A percentile compares a stretch with the other conserved stretches of the same genome.
Evolutionary conservation across 805 yeast genomes (phyloP).

Genomic region (Cyberlindnera xylosilytica): DNA sequence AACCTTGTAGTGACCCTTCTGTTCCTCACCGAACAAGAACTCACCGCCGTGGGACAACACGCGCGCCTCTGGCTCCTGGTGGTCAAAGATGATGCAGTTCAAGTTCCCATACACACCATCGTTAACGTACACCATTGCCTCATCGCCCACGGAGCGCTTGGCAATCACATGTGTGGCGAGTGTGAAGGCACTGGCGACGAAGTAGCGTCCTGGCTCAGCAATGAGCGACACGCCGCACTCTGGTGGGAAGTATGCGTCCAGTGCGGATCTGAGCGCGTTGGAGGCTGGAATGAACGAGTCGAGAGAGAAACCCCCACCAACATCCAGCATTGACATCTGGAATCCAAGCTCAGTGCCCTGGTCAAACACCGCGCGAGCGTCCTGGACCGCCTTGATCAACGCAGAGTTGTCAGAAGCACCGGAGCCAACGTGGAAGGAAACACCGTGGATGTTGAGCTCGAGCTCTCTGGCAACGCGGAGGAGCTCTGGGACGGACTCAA

Average conservation of each 20-base stretch:
- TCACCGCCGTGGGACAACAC: slow-evolving; percentile 56
- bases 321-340: slow-evolving; percentile 59
- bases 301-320: slow-evolving; percentile 90
- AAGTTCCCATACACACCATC: slow-evolving; percentile 96
- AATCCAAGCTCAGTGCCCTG: slow-evolving; percentile 47
- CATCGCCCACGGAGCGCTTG: slow-evolving; percentile 51
- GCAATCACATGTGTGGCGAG: slow-evolving; percentile 84
- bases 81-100: slow-evolving; percentile 92
- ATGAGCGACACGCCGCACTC: slow-evolving; percentile 47
- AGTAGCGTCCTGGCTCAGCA: slow-evolving; percentile 93
- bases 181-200: slow-evolving; percentile 82
- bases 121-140: slow-evolving; percentile 78
- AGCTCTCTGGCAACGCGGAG: slow-evolving; percentile 60
- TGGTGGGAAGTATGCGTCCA: slow-evolving; percentile 59
- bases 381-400: slow-evolving; percentile 66
- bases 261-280: slow-evolving; percentile 48
- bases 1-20: slow-evolving; percentile 34
- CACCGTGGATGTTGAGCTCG: slow-evolving; percentile 69
- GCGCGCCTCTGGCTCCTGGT: slow-evolving; percentile 71
- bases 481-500: slow-evolving; percentile 50
- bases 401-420: slow-evolving; percentile 78
- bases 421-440: slow-evolving; percentile 94
- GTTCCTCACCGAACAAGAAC: slow-evolving; percentile 37
- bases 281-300: slow-evolving; percentile 61
- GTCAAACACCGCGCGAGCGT: slow-evolving; percentile 67